Evolutionary conservation across 345 rosid genomes (phyloP).

Genomic region (Durio zibethinus): DNA sequence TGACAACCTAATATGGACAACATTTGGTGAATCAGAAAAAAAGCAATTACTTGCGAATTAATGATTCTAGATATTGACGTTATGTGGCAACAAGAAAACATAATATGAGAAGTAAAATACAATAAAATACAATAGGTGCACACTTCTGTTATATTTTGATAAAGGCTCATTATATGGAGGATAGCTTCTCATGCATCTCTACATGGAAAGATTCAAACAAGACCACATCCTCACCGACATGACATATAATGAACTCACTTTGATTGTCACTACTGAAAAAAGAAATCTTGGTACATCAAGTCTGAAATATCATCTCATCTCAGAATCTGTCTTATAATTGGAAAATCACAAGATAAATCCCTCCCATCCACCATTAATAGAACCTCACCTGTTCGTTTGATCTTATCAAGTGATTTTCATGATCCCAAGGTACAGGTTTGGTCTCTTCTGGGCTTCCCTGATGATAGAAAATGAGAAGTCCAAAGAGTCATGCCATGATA

Average conservation of each 20-base stretch:
- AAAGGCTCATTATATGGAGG: background rate
- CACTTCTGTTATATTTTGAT: background rate
- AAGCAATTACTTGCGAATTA: background rate
- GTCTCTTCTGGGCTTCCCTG: conserved; percentile 45
- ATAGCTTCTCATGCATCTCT: background rate
- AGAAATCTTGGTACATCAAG: background rate
- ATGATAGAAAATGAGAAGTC: conserved; percentile 15
- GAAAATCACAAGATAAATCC: background rate
- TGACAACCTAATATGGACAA: background rate
- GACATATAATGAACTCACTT: background rate
- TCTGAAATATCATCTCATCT: background rate
- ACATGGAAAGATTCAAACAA: background rate
- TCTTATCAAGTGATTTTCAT: conserved; percentile 22
- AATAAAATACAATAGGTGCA: background rate
- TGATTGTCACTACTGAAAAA: background rate
- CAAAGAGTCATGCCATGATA: conserved; percentile 10
- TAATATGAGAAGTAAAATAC: background rate
- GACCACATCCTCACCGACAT: background rate
- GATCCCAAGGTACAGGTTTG: conserved; percentile 30
- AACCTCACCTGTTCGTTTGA: conserved; percentile 34
- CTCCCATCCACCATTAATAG: conserved; percentile 4
- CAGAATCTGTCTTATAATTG: background rate
- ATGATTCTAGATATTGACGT: background rate
- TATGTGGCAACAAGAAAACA: background rate
- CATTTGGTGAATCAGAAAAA: background rate